Evolutionary conservation across 768 basidiomycete species (phyloP), one percentile per base, ranked within the genome.

Genomic region (Naematelia encephala): DNA sequence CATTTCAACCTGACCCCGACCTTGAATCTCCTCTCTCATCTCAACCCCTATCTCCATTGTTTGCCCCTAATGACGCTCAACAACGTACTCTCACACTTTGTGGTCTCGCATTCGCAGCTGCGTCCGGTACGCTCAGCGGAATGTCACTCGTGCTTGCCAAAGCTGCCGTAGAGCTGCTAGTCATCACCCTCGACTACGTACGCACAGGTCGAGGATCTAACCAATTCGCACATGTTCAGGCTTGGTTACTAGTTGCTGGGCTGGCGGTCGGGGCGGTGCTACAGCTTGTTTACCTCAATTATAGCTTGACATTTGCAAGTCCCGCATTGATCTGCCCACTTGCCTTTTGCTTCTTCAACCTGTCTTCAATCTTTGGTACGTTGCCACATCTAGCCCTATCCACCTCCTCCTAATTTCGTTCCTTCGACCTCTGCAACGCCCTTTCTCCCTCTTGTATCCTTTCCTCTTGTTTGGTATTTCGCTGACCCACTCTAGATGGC

Each of bases 61-160:
- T 25, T 19, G 51, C 10, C 26, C 29, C 51, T 29, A 39, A 23
- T 19, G 28, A 29, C 4, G 51, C 51, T 30, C 51, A 52, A 23
- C 51, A 52, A 23, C 51, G 29, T 16, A 85, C 83, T 11, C 82
- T 84, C 0, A 75, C 88, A 0, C 78, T 87, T 58, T 77, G 91
- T 45, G 88, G 91, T 11, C 81, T 91, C 47, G 88, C 89, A 0
- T 97, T 89, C 75, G 87, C 91, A 14, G 89, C 89, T 12, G 84
- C 86, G 52, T 91, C 89, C 2, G 92, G 92, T 0, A 91, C 89
- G 21, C 80, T 94, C 25, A 89, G 87, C 2, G 92, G 92, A 22
- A 88, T 97, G 85, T 94, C 90, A 72, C 80, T 97, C 23, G 81
- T 97, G 14, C 89, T 94, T 63, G 92, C 92, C 14, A 97, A 97